Conservation (phyloP, 805 yeast species). For the Wickerhamiella bombiphila region DNA sequence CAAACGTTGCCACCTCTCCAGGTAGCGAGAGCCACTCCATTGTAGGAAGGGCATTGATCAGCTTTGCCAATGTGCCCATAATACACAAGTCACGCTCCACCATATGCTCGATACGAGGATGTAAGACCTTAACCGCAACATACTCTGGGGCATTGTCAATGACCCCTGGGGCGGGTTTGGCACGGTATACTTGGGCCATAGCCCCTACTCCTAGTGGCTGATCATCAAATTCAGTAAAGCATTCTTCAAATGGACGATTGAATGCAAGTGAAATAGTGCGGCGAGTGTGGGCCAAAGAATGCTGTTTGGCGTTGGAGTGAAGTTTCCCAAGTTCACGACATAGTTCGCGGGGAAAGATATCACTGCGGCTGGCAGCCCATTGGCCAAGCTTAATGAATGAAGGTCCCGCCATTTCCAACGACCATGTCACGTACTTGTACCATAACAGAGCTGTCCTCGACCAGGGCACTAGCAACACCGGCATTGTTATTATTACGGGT, state of each 20-base stretch:
- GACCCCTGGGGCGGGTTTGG: constrained; percentile 29
- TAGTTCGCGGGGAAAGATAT: constrained; percentile 66
- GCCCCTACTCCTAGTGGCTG: constrained; percentile 94
- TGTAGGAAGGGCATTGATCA: constrained; percentile 64
- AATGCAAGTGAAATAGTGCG: constrained; percentile 45
- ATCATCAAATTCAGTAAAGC: constrained; percentile 64
- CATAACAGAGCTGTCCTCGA: constrained; percentile 38
- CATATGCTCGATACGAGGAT: constrained; percentile 63
- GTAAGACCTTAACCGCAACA: constrained; percentile 87
- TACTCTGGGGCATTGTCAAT: constrained; percentile 19
- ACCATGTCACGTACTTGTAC: constrained; percentile 48
- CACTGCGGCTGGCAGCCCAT: constrained; percentile 98
- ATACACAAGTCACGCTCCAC: constrained; percentile 71
- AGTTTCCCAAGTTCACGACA: constrained; percentile 63
- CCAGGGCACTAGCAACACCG: constrained; percentile 40
- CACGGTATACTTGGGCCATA: constrained; percentile 88
- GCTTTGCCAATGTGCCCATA: constrained; percentile 64
- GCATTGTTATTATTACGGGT: constrained; percentile 55
- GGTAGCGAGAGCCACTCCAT: constrained; percentile 98
- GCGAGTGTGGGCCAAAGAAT: constrained; percentile 48
- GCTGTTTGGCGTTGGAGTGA: constrained; percentile 74
- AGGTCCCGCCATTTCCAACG: constrained; percentile 81
- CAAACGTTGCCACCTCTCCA: constrained; percentile 81
- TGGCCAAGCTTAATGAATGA: constrained; percentile 73
- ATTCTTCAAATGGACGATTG: constrained; percentile 47